Conservation (phyloP, 2,329 filamentous ascomycete genomes). For the Lachnellula hyalina region DNA sequence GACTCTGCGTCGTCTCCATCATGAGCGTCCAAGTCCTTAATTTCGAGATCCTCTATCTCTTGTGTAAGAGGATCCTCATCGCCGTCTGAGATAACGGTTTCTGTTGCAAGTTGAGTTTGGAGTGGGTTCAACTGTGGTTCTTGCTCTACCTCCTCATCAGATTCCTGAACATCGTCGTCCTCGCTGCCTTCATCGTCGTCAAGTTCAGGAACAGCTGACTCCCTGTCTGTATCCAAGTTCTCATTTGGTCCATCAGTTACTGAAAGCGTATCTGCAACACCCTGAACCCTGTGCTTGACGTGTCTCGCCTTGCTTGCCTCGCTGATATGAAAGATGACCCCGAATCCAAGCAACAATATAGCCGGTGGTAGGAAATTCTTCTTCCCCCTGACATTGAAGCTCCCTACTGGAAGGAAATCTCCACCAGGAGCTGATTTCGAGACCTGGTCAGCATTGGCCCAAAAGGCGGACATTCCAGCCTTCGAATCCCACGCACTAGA, state of each 20-base stretch:
- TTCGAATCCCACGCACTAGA: constrained; percentile 96
- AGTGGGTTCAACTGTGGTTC: constrained; percentile 18
- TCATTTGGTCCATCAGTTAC: neutral
- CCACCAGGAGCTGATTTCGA: constrained; percentile 77
- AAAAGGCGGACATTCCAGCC: constrained; percentile 92
- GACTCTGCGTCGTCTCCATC: constrained; percentile 33
- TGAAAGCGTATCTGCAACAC: constrained; percentile 17
- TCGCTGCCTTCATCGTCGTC: constrained; percentile 16
- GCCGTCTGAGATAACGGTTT: constrained; percentile 16
- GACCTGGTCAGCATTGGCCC: constrained; percentile 86
- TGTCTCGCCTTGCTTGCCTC: constrained; percentile 81
- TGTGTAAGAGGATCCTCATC: constrained; percentile 22
- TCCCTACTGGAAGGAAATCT: constrained; percentile 72
- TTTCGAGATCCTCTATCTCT: constrained; percentile 17
- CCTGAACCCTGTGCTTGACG: constrained; percentile 63
- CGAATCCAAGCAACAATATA: constrained; percentile 82
- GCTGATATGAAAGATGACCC: constrained; percentile 80
- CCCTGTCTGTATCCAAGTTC: neutral
- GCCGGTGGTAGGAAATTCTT: constrained; percentile 90
- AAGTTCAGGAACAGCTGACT: neutral
- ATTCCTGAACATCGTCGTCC: constrained; percentile 17
- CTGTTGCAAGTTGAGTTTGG: constrained; percentile 15
- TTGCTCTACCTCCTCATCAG: constrained; percentile 27
- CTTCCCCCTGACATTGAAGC: constrained; percentile 75
- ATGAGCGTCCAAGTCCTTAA: constrained; percentile 10